Base-by-base conservation (phyloP, 1,284 basidiomycete genomes). In the Ceratobasidium sp. region DNA sequence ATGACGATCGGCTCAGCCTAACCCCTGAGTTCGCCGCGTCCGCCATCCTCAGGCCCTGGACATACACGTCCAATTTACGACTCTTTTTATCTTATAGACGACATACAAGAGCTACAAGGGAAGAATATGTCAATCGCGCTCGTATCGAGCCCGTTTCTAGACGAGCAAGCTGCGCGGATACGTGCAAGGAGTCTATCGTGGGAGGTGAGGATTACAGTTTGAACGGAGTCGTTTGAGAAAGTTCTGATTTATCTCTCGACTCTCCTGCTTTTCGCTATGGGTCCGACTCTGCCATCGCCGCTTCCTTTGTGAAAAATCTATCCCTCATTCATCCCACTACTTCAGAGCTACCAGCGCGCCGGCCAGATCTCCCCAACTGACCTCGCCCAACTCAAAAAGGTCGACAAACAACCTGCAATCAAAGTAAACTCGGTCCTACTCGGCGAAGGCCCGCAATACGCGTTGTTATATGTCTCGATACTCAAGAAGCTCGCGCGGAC, bases 401-500 rank as follows among this genome's bases (percentile, higher is more conserved):
- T 97, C 39, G 93, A 94, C 82, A 89, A 92, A 78, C 92, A 96
- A 81, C 87, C 92, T 11, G 87, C 85, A 77, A 83, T 87, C 16
- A 94, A 91, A 84, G 88, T 88, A 27, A 90, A 94, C 78, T 88
- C 90, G 4, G 84, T 93, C 16, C 86, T 94, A 69, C 85, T 92
- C 5, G 91, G 91, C 0, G 92, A 96, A 81, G 93, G 92, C 58
- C 87, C 87, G 76, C 86, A 88, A 76, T 98, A 98, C 81, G 93
- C 94, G 13, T 85, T 89, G n/a, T 86, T 99, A 41, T 98, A 96
- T 83, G 90, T 98, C 56, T 89, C 91, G 76, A 87, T 99, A 27
- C 88, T 99, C 80, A 93, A 95, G 86, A 98, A 98, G 83, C 88
- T 98, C 31, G 92, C 93, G 83, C 85, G 96, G 78, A 90, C 94